Base-by-base conservation (phyloP, 163 green algal species). In the Trebouxiophyceae sp. region DNA sequence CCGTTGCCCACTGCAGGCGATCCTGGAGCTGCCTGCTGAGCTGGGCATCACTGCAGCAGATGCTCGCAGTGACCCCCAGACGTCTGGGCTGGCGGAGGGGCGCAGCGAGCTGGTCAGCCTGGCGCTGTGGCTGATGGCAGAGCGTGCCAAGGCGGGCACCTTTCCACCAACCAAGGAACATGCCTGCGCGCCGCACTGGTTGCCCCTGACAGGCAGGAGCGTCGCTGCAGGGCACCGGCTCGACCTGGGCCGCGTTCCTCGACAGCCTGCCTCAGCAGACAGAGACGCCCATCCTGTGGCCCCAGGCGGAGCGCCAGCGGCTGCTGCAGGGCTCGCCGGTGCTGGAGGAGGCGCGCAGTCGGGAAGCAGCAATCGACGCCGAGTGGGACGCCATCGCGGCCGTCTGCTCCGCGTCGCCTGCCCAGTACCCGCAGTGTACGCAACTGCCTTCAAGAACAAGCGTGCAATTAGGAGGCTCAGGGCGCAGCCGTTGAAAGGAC, bases 91-190 rank as follows among this genome's bases (percentile, higher is more conserved):
- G 26, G 86, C 84, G 7, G 73, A 75, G 29, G 79, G 83, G 4
- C 69, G 68, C 32, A 75, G 77, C 59, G 89, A 97, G 76, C 79
- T 97, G 29, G 73, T 89, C 2, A 79, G 73, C 4, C 75, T 97
- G 4, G 82, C 91, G 27, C 78, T 97, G 27, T 96, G 88, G 87
- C 75, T 97, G 5, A 71, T 93, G 69, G 76, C 77, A 19, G 88
- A 97, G 76, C 73, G 82, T 12, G 20, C n/a, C n/a, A 27, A 57
- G 57, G 24, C 54, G 20, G n/a, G n/a, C n/a, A n/a, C n/a, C n/a
- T n/a, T n/a, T n/a, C n/a, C n/a, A n/a, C n/a, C n/a, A n/a, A n/a
- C n/a, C n/a, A n/a, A n/a, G n/a, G n/a, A n/a, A n/a, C n/a, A n/a
- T n/a, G n/a, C n/a, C n/a, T n/a, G n/a, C n/a, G n/a, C n/a, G n/a